These are phyloP conservation scores for Diutina ranongensis DNA, from an alignment of 1,139 yeast genomes.

Conservation along the genomic window DNA sequence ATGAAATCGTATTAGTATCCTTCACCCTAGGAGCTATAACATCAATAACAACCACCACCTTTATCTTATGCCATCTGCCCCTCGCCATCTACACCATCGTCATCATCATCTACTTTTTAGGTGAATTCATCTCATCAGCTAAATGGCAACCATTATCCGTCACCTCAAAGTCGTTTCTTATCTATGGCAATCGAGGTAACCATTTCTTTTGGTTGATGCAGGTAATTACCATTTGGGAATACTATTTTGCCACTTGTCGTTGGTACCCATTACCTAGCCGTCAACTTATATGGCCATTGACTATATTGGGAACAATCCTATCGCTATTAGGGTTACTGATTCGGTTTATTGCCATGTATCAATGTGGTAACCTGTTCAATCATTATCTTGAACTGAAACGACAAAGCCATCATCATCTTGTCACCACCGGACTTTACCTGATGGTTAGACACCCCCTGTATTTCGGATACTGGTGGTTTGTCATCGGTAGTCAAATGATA, in stretches of 20 bases:
- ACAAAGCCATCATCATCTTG: neutral
- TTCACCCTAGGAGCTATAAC: neutral
- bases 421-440: conserved; percentile 1
- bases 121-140: neutral
- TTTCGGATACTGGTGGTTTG: conserved; percentile 1
- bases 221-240: neutral
- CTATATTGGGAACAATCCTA: neutral
- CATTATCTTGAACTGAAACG: neutral
- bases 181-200: conserved; percentile 2
- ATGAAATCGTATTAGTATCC: neutral
- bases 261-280: neutral
- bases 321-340: neutral
- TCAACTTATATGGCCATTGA: too few species aligned
- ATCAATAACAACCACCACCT: neutral
- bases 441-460: conserved; percentile 1
- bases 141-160: neutral
- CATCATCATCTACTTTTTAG: neutral
- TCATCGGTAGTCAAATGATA: neutral
- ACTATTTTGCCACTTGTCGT: neutral
- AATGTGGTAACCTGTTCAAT: conserved; percentile 4
- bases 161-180: neutral
- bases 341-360: conserved; percentile 3
- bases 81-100: neutral
- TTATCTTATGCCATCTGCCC: neutral
- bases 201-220: conserved; percentile 2